Percentiles rank a stretch among this genome's conserved stretches.
These are phyloP conservation scores for Ophiocordyceps sinensis DNA, from an alignment of 2,329 filamentous ascomycete genomes.

Conservation along the genomic window DNA sequence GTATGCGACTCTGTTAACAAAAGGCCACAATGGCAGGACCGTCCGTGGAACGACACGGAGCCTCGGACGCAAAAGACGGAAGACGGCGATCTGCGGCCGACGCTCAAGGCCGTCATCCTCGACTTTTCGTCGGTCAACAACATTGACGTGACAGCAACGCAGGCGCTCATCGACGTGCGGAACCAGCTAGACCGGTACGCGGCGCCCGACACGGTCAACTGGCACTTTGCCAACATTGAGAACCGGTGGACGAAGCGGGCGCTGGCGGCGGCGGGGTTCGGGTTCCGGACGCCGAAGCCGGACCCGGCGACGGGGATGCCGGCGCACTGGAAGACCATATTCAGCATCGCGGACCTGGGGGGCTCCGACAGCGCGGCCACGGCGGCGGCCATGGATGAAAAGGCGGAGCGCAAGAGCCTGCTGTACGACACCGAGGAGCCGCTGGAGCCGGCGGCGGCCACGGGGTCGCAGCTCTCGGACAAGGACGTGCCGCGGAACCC, in stretches of 20 bases:
- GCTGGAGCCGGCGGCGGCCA: slow-evolving; percentile 6
- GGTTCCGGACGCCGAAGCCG: slow-evolving; percentile 20
- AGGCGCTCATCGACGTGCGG: slow-evolving; percentile 38
- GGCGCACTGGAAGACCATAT: slow-evolving; percentile 56
- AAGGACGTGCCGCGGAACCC: slow-evolving; percentile 14
- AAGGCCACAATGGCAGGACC: slow-evolving; percentile 18
- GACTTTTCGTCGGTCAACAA: slow-evolving; percentile 41
- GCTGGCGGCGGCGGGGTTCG: slow-evolving; percentile 38
- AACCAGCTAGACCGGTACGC: slow-evolving; percentile 38
- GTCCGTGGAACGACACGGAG: slow-evolving; percentile 42
- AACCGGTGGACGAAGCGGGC: slow-evolving; percentile 44
- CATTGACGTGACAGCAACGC: slow-evolving; percentile 39
- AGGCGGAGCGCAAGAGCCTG: slow-evolving; percentile 13
- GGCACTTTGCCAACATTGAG: slow-evolving; percentile 36
- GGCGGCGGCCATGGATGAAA: slow-evolving; percentile 47
- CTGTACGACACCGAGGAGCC: slow-evolving; percentile 14
- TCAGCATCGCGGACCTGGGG: slow-evolving; percentile 79
- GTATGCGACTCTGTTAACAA: slow-evolving; percentile 2
- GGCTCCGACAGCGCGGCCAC: slow-evolving; percentile 47
- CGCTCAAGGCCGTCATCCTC: slow-evolving; percentile 39
- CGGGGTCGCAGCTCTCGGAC: slow-evolving; percentile 9
- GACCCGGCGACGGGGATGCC: slow-evolving; percentile 6
- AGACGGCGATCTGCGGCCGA: slow-evolving; percentile 25
- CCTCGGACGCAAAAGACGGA: slow-evolving; percentile 18
- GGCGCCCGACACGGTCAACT: slow-evolving; percentile 27